These are phyloP conservation scores for Colletotrichum lentis DNA, from an alignment of 2,329 filamentous ascomycete genomes.

Conservation along the genomic window DNA sequence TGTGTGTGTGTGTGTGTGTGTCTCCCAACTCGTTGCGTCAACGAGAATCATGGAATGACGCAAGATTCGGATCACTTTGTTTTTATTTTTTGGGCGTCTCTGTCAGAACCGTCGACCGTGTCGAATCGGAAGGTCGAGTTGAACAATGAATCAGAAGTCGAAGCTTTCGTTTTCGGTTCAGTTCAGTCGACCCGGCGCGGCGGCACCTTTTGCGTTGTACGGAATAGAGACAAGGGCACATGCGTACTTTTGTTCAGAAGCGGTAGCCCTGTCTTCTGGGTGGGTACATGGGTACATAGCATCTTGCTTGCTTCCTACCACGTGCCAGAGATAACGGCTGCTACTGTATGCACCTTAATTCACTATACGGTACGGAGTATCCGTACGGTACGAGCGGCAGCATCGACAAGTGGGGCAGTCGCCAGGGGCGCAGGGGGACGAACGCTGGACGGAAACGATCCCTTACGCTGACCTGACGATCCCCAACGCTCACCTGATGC, in stretches of 20 bases:
- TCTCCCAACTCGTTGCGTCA: conserved; percentile 21
- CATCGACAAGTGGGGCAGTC: not conserved
- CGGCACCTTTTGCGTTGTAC: too few species aligned
- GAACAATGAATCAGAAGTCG: too few species aligned
- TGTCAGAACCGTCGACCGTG: conserved; percentile 10
- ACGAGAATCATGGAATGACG: conserved; percentile 25
- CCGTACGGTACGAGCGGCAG: not conserved
- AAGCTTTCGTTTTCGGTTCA: too few species aligned
- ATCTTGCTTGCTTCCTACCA: not conserved
- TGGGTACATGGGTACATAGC: too few species aligned
- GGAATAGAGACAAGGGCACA: too few species aligned
- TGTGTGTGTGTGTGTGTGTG: not conserved
- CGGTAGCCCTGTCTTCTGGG: too few species aligned
- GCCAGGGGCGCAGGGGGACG: not conserved
- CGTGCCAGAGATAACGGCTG: conserved; percentile 10
- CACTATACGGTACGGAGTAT: too few species aligned
- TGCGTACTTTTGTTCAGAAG: too few species aligned
- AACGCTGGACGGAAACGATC: conserved; percentile 14
- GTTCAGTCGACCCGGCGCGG: not conserved
- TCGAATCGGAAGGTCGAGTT: not conserved
- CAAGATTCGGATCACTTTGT: conserved; percentile 8
- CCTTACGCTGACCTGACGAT: too few species aligned
- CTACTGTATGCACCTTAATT: not conserved
- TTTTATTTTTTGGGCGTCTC: not conserved
- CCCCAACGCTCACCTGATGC: not conserved